Percentiles rank a stretch among this genome's conserved stretches.
These are phyloP conservation scores for Ophiocordyceps sinensis DNA, from an alignment of 2,329 filamentous ascomycete species.

Conservation along the genomic window DNA sequence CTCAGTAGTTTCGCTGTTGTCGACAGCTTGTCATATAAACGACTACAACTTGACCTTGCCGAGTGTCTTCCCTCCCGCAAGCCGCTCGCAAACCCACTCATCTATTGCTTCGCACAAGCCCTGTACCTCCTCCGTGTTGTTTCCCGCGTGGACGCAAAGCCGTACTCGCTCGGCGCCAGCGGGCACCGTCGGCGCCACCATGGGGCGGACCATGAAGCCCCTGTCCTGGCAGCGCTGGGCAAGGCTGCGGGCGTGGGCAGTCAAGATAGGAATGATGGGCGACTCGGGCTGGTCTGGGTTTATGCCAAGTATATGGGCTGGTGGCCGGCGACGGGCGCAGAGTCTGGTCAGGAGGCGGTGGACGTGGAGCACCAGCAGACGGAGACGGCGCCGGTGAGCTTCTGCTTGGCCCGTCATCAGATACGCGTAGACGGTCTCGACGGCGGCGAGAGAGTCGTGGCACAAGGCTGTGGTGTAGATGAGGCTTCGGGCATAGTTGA, in stretches of 20 bases:
- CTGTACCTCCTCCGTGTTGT: conserved; percentile 42
- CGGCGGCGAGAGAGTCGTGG: conserved; percentile 43
- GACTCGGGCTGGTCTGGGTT: conserved; percentile 28
- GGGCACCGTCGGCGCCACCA: conserved; percentile 56
- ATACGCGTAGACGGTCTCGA: conserved; percentile 42
- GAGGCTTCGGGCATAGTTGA: conserved; percentile 62
- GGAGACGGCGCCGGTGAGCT: conserved; percentile 13
- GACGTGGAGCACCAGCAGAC: conserved; percentile 22
- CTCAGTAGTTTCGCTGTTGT: no score
- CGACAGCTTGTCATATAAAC: no score
- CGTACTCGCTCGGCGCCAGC: conserved; percentile 47
- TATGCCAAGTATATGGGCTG: conserved; percentile 17
- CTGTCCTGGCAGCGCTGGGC: conserved; percentile 43
- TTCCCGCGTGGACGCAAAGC: conserved; percentile 54
- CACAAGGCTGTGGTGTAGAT: conserved; percentile 63
- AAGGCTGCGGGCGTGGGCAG: conserved; percentile 39
- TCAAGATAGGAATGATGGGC: conserved; percentile 51
- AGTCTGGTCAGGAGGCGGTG: conserved; percentile 29
- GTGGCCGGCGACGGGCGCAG: conserved; percentile 5
- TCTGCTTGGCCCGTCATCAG: conserved; percentile 36
- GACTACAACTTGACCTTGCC: no score
- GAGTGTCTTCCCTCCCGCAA: not conserved
- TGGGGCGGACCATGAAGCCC: conserved; percentile 47
- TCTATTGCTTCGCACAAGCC: conserved; percentile 32
- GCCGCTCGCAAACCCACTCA: conserved; percentile 24